Conservation (phyloP, 306 rosid species). For the barrel medic (Medicago truncatula) region DNA sequence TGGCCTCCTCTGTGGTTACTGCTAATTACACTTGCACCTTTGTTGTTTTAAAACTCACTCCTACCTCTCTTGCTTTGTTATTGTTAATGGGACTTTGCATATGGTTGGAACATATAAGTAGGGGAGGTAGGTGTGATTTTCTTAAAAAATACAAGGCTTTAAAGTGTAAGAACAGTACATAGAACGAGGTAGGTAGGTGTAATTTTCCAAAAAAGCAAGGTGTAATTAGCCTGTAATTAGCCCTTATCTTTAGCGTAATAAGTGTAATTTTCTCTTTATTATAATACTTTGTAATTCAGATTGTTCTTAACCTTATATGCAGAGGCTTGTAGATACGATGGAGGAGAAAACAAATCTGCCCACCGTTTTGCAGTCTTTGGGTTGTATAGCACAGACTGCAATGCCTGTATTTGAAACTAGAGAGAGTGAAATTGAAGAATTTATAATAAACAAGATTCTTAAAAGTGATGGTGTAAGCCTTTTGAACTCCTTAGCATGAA, state of each 20-base stretch:
- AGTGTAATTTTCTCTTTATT: slow-evolving; percentile 14
- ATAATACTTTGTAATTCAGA: slow-evolving; percentile 38
- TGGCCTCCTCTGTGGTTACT: slow-evolving; percentile 7
- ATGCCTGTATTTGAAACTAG: slow-evolving; percentile 99
- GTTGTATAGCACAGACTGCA: slow-evolving; percentile 97
- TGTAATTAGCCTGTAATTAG: not conserved
- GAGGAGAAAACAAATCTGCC: slow-evolving; percentile 94
- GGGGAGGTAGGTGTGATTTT: slow-evolving; percentile 26
- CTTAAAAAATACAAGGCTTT: slow-evolving; percentile 7
- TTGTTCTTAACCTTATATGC: slow-evolving; percentile 46
- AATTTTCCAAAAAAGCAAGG: not conserved
- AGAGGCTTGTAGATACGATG: slow-evolving; percentile 97
- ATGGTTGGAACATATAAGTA: slow-evolving; percentile 11
- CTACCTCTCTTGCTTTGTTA: slow-evolving; percentile 29
- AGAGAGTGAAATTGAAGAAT: slow-evolving; percentile 87
- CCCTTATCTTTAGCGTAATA: slow-evolving; percentile 9
- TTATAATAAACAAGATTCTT: slow-evolving; percentile 78
- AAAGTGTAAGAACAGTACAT: not conserved
- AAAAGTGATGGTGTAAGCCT: slow-evolving; percentile 73
- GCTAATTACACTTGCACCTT: slow-evolving; percentile 2
- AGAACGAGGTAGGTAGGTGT: not conserved
- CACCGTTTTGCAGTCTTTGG: slow-evolving; percentile 92
- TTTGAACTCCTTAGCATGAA: slow-evolving; percentile 32
- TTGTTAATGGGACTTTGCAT: not conserved
- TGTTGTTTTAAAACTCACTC: slow-evolving; percentile 30